Evolutionary conservation across 1,284 basidiomycete genomes (phyloP), one percentile per base, ranked within the genome.

Genomic region (Cutaneotrichosporon cutaneum): DNA sequence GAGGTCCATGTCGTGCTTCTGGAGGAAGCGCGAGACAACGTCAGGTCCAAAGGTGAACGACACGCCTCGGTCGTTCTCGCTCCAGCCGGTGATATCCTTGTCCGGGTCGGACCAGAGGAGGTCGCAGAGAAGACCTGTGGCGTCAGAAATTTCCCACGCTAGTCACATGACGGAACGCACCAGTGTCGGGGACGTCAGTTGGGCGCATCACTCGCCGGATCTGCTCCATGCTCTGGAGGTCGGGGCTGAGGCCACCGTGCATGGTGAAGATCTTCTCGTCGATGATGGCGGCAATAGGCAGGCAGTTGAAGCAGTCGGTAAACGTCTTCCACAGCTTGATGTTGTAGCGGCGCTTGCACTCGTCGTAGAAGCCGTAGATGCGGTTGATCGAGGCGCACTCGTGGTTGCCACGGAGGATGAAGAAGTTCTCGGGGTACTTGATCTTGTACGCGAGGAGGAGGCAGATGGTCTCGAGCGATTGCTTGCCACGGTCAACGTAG

Each of bases 1-100:
- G 74, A 98, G 83, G 80, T 98, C 95, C 95, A 99, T 98, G 81
- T 99, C 96, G 77, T 97, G 95, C 81, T 98, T 97, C 85, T 97
- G 94, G 75, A 99, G 82, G 86, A 99, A 99, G 72, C 94, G 85
- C 64, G 93, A 94, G 56, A 99, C 94, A 48, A 99, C 95, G 76
- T 98, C 94, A 35, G 94, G 94, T 11, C 95, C 95, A 80, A 98
- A 99, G 2, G 76, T 77, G 69, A 80, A 80, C 52, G 93, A 97
- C 55, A 99, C 95, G 70, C 95, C 95, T 78, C 95, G 87, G 80
- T 99, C 95, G 79, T 99, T 99, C 83, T 99, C 95, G 77, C 92
- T 94, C 95, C 95, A 99, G 11, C 94, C 95, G 30, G 94, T 95
- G 74, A 98, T 97, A 77, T 98, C 95, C 82, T 99, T 98, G 84